Evolutionary conservation across 2,329 filamentous ascomycete species (phyloP), one percentile per base, ranked within the genome.

Genomic region (Apiospora rasikravindrae): DNA sequence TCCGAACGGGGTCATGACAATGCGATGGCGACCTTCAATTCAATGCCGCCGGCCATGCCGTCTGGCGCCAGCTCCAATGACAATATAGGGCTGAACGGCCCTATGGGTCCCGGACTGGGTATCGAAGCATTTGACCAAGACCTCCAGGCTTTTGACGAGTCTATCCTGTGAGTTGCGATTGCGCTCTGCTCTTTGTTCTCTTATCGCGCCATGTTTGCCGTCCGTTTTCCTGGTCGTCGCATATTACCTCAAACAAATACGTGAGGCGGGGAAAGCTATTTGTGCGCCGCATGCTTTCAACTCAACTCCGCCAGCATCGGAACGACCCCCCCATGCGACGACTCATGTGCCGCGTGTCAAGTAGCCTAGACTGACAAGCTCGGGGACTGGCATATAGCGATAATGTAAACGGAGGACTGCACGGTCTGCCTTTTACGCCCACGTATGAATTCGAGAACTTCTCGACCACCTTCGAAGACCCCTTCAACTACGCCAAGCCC

Each of bases 391-490:
- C 1, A 8, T 40, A 7, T 74, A 86, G 84, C 71, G 82, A 85
- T 73, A 83, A 82, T 71, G 84, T 86, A 71, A 84, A 85, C 74
- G 79, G 83, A 47, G 78, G 75, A 69, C 77, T 88, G 22, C 81
- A 83, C 53, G 77, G 82, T 6, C 77, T 88, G 51, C 86, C 88
- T 4, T 91, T 91, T 73, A 88, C 88, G 2, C 86, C 88, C 3
- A 83, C 85, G 5, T 91, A 91, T 82, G 89, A 91, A 75, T 87
- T 91, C 76, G 88, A 90, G 70, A 83, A 85, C 74, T 89, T 90
- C 76, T 86, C 88, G 69, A 87, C 86, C 51, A 91, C 89, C 8
- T 92, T 91, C 77, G 90, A 92, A 79, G 90, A 92, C 77, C 89
- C 90, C 49, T 91, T 92, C 77, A 87, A 88, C 74, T 90, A 90